Percentiles rank a stretch among this genome's conserved stretches.
Evolutionary conservation across 768 basidiomycete genomes (phyloP).

Genomic region (Myochromella boudieri): DNA sequence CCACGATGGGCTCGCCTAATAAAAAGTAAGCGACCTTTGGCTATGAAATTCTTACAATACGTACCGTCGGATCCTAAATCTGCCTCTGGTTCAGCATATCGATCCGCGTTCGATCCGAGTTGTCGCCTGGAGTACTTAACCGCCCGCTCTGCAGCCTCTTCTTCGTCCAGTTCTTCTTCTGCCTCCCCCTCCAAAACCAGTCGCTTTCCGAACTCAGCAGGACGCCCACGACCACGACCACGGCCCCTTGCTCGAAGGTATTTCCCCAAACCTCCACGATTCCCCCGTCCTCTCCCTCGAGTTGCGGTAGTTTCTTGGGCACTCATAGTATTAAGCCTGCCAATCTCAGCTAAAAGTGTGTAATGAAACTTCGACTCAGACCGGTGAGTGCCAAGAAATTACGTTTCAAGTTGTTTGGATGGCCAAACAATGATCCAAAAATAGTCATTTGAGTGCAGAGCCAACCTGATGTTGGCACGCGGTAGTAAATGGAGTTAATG

Average conservation of each 20-base stretch:
- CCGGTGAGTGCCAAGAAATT: too few species aligned
- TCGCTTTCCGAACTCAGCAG: slow-evolving; percentile 38
- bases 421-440: too few species aligned
- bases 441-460: too few species aligned
- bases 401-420: too few species aligned
- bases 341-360: too few species aligned
- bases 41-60: slow-evolving; percentile 12
- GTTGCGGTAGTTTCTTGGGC: too few species aligned
- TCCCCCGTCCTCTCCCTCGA: slow-evolving; percentile 15
- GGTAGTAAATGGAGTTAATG: too few species aligned
- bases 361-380: too few species aligned
- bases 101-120: slow-evolving; percentile 69
- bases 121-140: slow-evolving; percentile 56
- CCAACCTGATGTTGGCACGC: too few species aligned
- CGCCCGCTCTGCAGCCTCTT: slow-evolving; percentile 46
- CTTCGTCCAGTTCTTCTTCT: slow-evolving; percentile 46
- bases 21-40: not conserved
- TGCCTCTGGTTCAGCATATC: slow-evolving; percentile 70
- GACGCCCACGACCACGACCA: slow-evolving; percentile 45
- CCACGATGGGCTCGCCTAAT: slow-evolving; percentile 63
- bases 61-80: slow-evolving; percentile 72
- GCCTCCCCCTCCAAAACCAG: slow-evolving; percentile 36
- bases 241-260: slow-evolving; percentile 18
- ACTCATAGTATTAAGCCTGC: too few species aligned
- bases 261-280: slow-evolving; percentile 18